Evolutionary conservation across 75 land plant genomes (phyloP), one percentile per base, ranked within the genome.

Genomic region (Ceratopteris richardii): DNA sequence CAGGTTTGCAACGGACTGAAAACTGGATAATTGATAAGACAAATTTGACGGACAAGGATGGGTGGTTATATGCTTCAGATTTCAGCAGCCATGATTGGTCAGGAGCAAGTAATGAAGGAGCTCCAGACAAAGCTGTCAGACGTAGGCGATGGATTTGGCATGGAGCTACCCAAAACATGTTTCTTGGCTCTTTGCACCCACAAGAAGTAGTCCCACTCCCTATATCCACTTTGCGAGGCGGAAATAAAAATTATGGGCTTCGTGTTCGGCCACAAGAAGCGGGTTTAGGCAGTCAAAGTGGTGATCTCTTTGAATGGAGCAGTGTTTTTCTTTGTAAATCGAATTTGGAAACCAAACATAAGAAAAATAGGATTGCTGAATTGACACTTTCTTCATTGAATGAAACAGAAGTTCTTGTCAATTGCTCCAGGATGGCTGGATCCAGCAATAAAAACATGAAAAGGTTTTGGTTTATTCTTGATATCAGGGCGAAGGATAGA

Each of bases 31-130:
- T 92, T 21, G 90, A 92, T 58, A 77, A 41, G 39, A 40, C 42
- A 43, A 74, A 70, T 24, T 62, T 62, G 14, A 61, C 58, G 10
- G 80, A 82, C 30, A 48, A 60, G 59, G 90, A 85, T 68, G 97
- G 97, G 21, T 92, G 97, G 97, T 71, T 79, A 52, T 82, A 92
- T 77, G 88, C 80, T 24, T 71, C 79, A 57, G 76, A 82, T 56
- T 47, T 76, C 51, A 60, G 66, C 51, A 64, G 62, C 25, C 57
- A 82, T 6, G 70, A 74, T 37, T 87, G 87, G 88, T 82, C 91
- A 25, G 69, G 82, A 16, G 47, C 80, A 25, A 56, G 29, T 27
- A 54, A 61, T 63, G 46, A 65, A 4, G 29, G 62, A 30, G 69
- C 68, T 16, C 20, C 30, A 60, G 30, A 36, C 3, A 80, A 60